Base-by-base conservation (phyloP, 2,329 filamentous ascomycete genomes). In the Fusarium sacchari region DNA sequence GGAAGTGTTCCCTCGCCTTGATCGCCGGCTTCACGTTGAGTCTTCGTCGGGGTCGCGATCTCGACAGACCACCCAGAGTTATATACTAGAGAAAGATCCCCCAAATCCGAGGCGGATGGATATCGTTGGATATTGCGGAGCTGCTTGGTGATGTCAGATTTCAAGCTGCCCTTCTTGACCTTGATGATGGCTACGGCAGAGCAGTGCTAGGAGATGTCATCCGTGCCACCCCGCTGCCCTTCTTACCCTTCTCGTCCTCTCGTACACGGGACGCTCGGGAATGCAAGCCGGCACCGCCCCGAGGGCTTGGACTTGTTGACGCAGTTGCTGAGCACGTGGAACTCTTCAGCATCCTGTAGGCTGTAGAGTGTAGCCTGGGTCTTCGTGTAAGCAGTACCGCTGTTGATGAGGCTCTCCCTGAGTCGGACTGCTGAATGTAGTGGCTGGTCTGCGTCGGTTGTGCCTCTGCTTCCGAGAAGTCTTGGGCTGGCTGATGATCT, bases 1-100 rank as follows among this genome's bases (percentile, higher is more conserved):
- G 32, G 32, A 32, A 32, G 32, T 32, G 32, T 32, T 32, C 13
- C 30, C 32, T 47, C 75, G 8, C 43, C 71, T 13, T 58, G 61
- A 13, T 65, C 72, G 3, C 80, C 77, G 8, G 73, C 72, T 67
- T 81, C 82, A 30, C 78, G 77, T 74, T 82, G 81, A 1, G 46
- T 47, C 76, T 80, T 82, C 30, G 69, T 63, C 6, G 81, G 77
- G 67, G 18, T 24, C 22, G 7, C 22, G 26, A 12, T 5, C 6
- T 7, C 9, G 13, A 22, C 26, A 4, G 44, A 11, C 9, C 44
- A 22, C 7, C 26, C 4, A 22, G 13, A 22, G 6, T 28, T 47
- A 28, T 47, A 46, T 28, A 47, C 17, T 12, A 28, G 26, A 50
- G n/a, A 50, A 24, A 6, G 4, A 9, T 24, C 34, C n/a, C 22